Conservation (phyloP, 1,284 basidiomycete genomes). For the Heterobasidion parviporum region DNA sequence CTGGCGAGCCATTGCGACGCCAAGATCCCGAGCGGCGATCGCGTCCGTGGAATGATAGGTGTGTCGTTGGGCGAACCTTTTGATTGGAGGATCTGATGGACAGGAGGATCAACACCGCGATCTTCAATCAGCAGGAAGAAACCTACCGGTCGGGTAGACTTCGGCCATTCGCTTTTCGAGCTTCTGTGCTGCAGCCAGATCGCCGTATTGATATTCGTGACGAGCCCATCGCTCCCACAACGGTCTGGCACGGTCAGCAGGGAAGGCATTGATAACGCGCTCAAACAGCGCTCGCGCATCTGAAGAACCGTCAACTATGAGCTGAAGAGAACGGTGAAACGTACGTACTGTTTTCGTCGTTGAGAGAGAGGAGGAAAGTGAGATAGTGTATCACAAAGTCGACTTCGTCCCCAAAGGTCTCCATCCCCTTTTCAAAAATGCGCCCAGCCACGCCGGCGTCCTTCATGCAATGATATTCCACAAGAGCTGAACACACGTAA, state of each 20-base stretch:
- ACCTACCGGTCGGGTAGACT: conserved; percentile 74
- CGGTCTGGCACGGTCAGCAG: conserved; percentile 73
- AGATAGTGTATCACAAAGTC: conserved; percentile 88
- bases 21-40: conserved; percentile 84
- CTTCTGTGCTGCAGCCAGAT: conserved; percentile 83
- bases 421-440: conserved; percentile 94
- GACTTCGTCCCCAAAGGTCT: conserved; percentile 76
- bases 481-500: conserved; percentile 52
- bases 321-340: conserved; percentile 6
- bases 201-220: conserved; percentile 94
- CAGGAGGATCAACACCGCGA: not conserved
- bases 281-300: conserved; percentile 97
- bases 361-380: conserved; percentile 88
- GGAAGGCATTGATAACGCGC: conserved; percentile 73
- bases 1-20: conserved; percentile 47
- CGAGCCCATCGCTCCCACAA: conserved; percentile 95
- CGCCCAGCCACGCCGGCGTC: conserved; percentile 80
- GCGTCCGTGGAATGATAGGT: conserved; percentile 86
- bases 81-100: conserved; percentile 73
- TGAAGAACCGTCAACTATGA: conserved; percentile 21
- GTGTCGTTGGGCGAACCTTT: conserved; percentile 86
- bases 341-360: conserved; percentile 86
- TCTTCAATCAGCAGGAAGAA: not conserved
- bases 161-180: conserved; percentile 86
- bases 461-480: conserved; percentile 95